A percentile compares a stretch with the other conserved stretches of the same genome.
Conservation (phyloP, 768 basidiomycete species). For the Dendrothele bispora region DNA sequence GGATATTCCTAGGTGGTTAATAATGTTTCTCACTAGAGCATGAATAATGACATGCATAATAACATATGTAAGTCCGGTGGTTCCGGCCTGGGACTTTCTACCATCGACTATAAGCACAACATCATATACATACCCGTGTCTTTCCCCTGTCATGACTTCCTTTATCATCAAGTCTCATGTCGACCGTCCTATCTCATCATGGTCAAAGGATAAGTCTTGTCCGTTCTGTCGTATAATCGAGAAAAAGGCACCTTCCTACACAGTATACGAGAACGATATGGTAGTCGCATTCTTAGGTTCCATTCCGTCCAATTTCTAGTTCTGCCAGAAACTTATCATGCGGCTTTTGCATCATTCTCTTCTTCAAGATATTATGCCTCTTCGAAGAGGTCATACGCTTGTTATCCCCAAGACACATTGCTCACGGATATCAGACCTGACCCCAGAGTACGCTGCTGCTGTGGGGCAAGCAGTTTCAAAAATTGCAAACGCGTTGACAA, state of each 20-base stretch:
- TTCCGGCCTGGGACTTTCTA: too few species aligned
- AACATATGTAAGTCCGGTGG: too few species aligned
- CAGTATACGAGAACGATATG: constrained; percentile 60
- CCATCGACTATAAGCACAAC: too few species aligned
- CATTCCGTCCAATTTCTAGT: constrained; percentile 7
- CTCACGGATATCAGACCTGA: constrained; percentile 63
- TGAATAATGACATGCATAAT: too few species aligned
- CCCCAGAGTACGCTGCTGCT: constrained; percentile 56
- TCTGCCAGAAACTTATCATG: background rate
- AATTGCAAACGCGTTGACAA: constrained; percentile 61
- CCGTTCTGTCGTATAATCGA: constrained; percentile 67
- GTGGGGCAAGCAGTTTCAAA: constrained; percentile 58
- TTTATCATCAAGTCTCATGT: constrained; percentile 69
- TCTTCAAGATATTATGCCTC: constrained; percentile 60
- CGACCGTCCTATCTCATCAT: constrained; percentile 44
- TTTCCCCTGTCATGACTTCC: too few species aligned
- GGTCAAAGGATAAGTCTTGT: constrained; percentile 48
- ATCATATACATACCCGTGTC: too few species aligned
- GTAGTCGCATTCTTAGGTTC: constrained; percentile 67
- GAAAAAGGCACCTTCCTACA: constrained; percentile 44
- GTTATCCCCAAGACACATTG: constrained; percentile 70
- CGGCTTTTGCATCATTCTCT: background rate
- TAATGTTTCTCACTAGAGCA: too few species aligned
- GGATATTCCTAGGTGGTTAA: constrained; percentile 9
- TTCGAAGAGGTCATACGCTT: constrained; percentile 66